Evolutionary conservation across 2,329 filamentous ascomycete species (phyloP).

Genomic region (Coniochaeta ligniaria): DNA sequence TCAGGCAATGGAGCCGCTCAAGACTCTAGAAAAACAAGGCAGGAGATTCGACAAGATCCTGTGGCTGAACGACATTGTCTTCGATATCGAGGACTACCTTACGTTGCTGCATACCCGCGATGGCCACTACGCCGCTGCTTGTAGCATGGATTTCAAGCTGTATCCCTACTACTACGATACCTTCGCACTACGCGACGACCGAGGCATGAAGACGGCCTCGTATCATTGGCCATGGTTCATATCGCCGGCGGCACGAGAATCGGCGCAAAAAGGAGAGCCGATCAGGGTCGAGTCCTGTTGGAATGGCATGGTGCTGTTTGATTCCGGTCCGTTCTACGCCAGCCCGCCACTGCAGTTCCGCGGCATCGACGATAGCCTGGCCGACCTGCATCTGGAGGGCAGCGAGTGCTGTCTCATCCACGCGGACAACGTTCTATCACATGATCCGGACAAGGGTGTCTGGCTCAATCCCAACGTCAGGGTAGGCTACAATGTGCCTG

Average conservation of each 20-base stretch:
- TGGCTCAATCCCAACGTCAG: conserved; percentile 64
- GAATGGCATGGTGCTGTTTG: conserved; percentile 52
- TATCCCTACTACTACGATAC: conserved; percentile 53
- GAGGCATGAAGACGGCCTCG: conserved; percentile 43
- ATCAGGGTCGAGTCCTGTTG: conserved; percentile 59
- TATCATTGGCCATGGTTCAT: conserved; percentile 55
- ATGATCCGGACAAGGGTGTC: conserved; percentile 39
- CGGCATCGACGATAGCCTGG: conserved; percentile 55
- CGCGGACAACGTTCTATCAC: conserved; percentile 56
- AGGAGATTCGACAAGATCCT: conserved; percentile 46
- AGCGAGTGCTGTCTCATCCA: conserved; percentile 76
- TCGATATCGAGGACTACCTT: conserved; percentile 46
- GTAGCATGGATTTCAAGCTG: conserved; percentile 50
- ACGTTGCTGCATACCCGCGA: conserved; percentile 45
- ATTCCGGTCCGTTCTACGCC: conserved; percentile 38
- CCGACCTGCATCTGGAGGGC: conserved; percentile 58
- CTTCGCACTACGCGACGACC: conserved; percentile 49
- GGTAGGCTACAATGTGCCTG: conserved; percentile 53
- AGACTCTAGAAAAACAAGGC: conserved; percentile 39
- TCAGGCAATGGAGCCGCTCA: conserved; percentile 50
- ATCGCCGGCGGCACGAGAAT: conserved; percentile 28
- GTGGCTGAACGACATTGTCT: conserved; percentile 56
- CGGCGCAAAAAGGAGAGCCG: conserved; percentile 40
- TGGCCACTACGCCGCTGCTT: conserved; percentile 52
- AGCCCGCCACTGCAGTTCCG: conserved; percentile 48